phyloP scores from a whole-genome alignment of 2,329 filamentous ascomycete species.

The Colletotrichum sansevieriae region DNA sequence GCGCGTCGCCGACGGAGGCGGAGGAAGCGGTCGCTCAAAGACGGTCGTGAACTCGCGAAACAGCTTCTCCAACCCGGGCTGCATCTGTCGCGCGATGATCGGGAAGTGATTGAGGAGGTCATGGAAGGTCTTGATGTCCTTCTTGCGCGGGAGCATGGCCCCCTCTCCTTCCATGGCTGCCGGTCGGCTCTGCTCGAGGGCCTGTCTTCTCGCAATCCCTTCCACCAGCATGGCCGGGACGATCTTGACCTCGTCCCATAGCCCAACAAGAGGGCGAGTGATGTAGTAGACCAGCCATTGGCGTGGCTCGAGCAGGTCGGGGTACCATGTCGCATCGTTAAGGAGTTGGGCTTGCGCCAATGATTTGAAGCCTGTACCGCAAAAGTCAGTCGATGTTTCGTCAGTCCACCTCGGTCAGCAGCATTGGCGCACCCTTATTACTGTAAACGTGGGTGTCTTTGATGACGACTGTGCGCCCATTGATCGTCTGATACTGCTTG shows the following conservation, averaged over 20 bases:
- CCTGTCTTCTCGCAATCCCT: conserved; percentile 55
- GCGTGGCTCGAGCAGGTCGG: conserved; percentile 87
- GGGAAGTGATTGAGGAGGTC: conserved; percentile 93
- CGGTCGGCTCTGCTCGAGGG: conserved; percentile 53
- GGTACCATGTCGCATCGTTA: conserved; percentile 87
- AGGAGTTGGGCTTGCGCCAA: conserved; percentile 91
- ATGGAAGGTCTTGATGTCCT: conserved; percentile 90
- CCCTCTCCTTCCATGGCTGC: conserved; percentile 57
- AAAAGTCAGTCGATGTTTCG: conserved; percentile 16
- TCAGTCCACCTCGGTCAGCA: not conserved
- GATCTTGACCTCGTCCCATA: conserved; percentile 82
- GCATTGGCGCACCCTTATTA: conserved; percentile 81
- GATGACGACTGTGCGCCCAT: conserved; percentile 92
- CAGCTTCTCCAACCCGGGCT: conserved; percentile 87
- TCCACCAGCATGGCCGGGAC: conserved; percentile 72
- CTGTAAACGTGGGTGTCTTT: conserved; percentile 95
- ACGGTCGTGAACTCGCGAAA: conserved; percentile 91
- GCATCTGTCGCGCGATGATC: conserved; percentile 97
- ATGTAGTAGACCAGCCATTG: conserved; percentile 99
- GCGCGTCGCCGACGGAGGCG: conserved; percentile 73
- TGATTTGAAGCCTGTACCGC: conserved; percentile 82
- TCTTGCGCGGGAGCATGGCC: conserved; percentile 75
- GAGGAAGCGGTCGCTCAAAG: conserved; percentile 86
- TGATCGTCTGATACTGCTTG: conserved; percentile 92
- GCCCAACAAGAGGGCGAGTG: conserved; percentile 86